Evolutionary conservation across 176 grass and related monocot genomes (phyloP).

Genomic region (Rhynchospora pubera): DNA sequence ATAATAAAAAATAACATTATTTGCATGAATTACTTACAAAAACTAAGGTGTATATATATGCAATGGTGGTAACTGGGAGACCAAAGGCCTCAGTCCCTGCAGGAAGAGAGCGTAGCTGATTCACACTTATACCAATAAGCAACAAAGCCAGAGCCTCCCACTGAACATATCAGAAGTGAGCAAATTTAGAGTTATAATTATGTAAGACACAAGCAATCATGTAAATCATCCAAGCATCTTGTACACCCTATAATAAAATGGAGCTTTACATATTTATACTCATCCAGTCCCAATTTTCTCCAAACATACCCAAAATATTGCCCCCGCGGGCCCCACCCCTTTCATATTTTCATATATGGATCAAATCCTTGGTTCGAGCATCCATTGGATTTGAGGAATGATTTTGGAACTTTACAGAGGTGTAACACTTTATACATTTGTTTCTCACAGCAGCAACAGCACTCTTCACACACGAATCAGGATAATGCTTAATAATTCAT

Average conservation of each 20-base stretch:
- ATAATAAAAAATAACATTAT: conserved; percentile 17
- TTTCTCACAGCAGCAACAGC: background rate
- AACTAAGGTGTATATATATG: conserved; percentile 82
- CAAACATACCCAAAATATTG: background rate
- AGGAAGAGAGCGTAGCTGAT: conserved; percentile 72
- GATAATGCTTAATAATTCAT: background rate
- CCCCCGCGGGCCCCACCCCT: too few species aligned
- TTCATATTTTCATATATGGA: background rate
- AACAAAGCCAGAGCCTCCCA: conserved; percentile 98
- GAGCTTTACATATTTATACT: background rate
- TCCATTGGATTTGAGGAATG: background rate
- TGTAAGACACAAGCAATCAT: background rate
- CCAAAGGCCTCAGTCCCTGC: conserved; percentile 51
- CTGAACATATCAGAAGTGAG: conserved; percentile 30
- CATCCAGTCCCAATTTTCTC: background rate
- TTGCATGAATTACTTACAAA: conserved; percentile 68
- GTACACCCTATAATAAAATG: background rate
- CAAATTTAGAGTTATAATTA: background rate
- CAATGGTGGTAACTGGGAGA: conserved; percentile 70
- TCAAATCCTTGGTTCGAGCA: background rate
- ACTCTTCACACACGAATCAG: background rate
- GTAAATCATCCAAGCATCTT: background rate
- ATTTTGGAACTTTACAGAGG: background rate
- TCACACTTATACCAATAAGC: conserved; percentile 95
- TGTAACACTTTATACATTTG: background rate